A percentile compares a stretch with the other conserved stretches of the same genome.
phyloP scores from a whole-genome alignment of 2,329 filamentous ascomycete species.

The Phoma sp. region DNA sequence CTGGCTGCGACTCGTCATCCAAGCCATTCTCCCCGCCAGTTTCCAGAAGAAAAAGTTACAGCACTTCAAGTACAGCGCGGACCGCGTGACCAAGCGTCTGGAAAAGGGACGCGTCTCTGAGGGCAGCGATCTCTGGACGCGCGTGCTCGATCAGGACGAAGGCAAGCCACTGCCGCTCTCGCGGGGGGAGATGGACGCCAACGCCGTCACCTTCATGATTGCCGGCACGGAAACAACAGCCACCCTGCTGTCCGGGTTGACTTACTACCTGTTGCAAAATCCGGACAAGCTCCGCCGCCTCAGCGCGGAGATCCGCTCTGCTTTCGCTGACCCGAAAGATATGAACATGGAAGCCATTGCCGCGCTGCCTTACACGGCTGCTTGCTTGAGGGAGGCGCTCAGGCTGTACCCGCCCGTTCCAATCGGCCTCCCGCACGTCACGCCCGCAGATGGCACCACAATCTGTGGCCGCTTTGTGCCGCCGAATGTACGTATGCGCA shows the following conservation, averaged over 20 bases:
- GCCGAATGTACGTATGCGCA: neutral
- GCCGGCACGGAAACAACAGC: slow-evolving; percentile 40
- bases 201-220: slow-evolving; percentile 29
- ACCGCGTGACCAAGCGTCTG: slow-evolving; percentile 38
- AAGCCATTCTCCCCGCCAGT: neutral
- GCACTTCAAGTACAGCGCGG: slow-evolving; percentile 29
- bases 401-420: slow-evolving; percentile 37
- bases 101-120: slow-evolving; percentile 31
- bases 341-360: neutral
- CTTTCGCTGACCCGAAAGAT: neutral
- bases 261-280: slow-evolving; percentile 35
- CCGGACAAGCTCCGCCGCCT: slow-evolving; percentile 22
- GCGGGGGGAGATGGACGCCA: neutral
- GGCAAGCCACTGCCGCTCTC: neutral
- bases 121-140: slow-evolving; percentile 49
- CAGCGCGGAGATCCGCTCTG: neutral
- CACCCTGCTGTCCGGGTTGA: slow-evolving; percentile 30
- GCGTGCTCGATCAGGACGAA: slow-evolving; percentile 42
- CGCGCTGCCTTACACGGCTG: slow-evolving; percentile 18
- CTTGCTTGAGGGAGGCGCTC: slow-evolving; percentile 34
- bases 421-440: slow-evolving; percentile 32
- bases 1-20: neutral
- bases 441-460: slow-evolving; percentile 27
- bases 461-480: neutral
- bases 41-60: slow-evolving; percentile 15